Conservation (phyloP, 2,329 filamentous ascomycete species). For the Microcyclospora pomicola region DNA sequence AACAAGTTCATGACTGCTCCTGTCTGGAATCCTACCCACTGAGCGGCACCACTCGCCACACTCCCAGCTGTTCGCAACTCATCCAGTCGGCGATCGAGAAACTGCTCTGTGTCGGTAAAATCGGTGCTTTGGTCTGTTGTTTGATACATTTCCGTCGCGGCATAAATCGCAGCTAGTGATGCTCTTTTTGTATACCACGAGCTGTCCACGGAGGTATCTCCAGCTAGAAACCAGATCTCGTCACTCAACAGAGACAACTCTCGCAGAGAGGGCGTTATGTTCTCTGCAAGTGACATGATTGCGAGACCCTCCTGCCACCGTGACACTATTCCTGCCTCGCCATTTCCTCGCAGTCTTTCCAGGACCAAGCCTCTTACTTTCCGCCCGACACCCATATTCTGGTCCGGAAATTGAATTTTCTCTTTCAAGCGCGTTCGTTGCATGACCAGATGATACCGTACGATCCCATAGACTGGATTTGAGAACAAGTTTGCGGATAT, state of each 20-base stretch:
- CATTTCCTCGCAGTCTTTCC: slow-evolving; percentile 64
- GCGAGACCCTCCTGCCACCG: slow-evolving; percentile 87
- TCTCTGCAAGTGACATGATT: slow-evolving; percentile 72
- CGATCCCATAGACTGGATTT: slow-evolving; percentile 65
- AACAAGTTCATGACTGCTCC: slow-evolving; percentile 66
- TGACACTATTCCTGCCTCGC: slow-evolving; percentile 44
- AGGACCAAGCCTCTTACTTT: slow-evolving; percentile 61
- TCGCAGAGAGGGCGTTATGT: slow-evolving; percentile 58
- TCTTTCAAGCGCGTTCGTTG: slow-evolving; percentile 47
- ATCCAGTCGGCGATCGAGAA: slow-evolving; percentile 60
- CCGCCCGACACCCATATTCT: slow-evolving; percentile 36
- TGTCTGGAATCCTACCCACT: slow-evolving; percentile 74
- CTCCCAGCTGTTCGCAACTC: slow-evolving; percentile 53
- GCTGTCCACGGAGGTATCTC: slow-evolving; percentile 67
- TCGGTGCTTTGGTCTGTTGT: slow-evolving; percentile 65
- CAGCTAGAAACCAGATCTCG: slow-evolving; percentile 80
- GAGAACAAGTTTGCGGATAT: slow-evolving; percentile 74
- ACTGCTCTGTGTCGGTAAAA: slow-evolving; percentile 66
- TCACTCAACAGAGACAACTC: slow-evolving; percentile 77
- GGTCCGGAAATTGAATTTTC: slow-evolving; percentile 30
- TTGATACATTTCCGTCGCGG: slow-evolving; percentile 75
- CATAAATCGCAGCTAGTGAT: slow-evolving; percentile 52
- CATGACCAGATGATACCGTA: slow-evolving; percentile 60
- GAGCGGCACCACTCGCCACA: slow-evolving; percentile 48
- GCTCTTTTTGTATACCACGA: slow-evolving; percentile 74